Conservation (phyloP, 83 land plant genomes). For the Thuja plicata region DNA sequence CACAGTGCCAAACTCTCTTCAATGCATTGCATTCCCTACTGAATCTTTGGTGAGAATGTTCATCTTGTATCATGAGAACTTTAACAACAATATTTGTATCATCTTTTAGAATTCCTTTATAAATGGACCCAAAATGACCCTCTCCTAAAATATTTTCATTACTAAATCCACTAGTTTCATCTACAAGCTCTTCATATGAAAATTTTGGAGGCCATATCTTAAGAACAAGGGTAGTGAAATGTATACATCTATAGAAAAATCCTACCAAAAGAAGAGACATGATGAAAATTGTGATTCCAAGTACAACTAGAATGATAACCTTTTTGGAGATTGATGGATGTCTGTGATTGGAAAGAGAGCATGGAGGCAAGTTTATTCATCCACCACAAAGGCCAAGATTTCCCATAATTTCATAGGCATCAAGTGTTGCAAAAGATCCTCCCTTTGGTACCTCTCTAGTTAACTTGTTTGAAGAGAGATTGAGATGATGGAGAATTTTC, state of each 20-base stretch:
- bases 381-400: neutral
- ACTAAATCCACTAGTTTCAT: neutral
- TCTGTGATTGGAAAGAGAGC: neutral
- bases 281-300: neutral
- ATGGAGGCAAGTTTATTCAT: neutral
- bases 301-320: neutral
- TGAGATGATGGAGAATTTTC: neutral
- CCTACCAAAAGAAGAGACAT: neutral
- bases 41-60: no score
- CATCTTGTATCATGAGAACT: neutral
- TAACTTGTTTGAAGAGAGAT: slow-evolving; percentile 20
- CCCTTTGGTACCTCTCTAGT: slow-evolving; percentile 14
- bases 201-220: neutral
- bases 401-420: neutral
- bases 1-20: no score
- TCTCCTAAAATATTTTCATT: neutral
- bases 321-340: neutral
- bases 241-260: neutral
- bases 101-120: neutral
- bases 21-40: no score
- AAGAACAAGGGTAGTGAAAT: neutral
- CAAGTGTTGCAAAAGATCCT: slow-evolving; percentile 8
- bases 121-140: neutral
- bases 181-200: neutral
- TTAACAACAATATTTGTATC: neutral